Percentiles rank a stretch among this genome's conserved stretches.
phyloP scores from a whole-genome alignment of 2,329 filamentous ascomycete species.

The Talaromyces islandicus region DNA sequence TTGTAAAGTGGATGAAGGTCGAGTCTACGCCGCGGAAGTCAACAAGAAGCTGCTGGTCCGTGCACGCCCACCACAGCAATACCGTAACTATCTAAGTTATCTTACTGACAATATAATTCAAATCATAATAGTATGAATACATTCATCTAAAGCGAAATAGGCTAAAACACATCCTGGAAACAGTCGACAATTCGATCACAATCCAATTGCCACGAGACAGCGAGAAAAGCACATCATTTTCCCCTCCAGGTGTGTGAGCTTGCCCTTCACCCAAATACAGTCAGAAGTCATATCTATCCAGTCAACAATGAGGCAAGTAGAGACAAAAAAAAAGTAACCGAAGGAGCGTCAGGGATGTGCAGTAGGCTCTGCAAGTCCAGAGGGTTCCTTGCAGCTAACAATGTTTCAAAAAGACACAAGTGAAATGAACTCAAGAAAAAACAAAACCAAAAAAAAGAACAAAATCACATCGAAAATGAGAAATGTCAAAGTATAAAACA shows the following conservation, averaged over 20 bases:
- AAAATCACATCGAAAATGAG: background rate
- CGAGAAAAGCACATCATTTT: background rate
- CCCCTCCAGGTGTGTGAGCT: background rate
- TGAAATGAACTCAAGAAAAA: conserved; percentile 1
- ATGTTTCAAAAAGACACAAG: background rate
- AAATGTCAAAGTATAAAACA: conserved; percentile 6
- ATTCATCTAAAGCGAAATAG: conserved; percentile 23
- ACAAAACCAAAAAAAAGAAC: conserved; percentile 1
- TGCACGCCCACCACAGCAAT: background rate
- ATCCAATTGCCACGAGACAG: background rate
- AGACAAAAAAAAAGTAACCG: background rate
- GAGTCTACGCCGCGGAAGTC: background rate
- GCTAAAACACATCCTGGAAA: conserved; percentile 1
- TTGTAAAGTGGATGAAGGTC: background rate
- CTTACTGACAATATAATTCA: background rate
- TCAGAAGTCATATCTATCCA: background rate
- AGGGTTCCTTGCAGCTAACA: background rate
- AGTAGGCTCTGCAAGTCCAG: background rate
- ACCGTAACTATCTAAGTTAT: background rate
- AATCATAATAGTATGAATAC: conserved; percentile 24
- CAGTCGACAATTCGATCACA: background rate
- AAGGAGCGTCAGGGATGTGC: background rate
- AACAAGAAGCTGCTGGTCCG: background rate
- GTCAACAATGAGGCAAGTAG: background rate
- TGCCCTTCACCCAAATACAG: background rate